Conservation (phyloP, 768 basidiomycete genomes). For the Guyanaporus albipodus region DNA sequence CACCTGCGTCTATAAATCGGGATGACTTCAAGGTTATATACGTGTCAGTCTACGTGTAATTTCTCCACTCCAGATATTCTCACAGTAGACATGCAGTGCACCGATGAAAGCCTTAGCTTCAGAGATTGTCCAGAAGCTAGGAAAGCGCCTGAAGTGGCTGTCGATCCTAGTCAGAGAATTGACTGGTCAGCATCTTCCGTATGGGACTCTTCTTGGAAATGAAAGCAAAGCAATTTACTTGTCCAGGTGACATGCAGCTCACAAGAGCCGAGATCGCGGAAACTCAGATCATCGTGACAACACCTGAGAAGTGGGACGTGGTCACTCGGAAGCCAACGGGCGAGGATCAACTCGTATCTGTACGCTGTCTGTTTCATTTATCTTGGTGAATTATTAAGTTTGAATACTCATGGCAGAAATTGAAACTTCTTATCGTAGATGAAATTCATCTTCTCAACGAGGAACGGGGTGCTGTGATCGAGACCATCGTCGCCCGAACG, state of each 20-base stretch:
- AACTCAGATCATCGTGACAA: slow-evolving; percentile 97
- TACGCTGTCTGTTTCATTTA: slow-evolving; percentile 34
- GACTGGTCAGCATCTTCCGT: slow-evolving; percentile 54
- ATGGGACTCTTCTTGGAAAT: no score
- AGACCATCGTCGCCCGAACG: slow-evolving; percentile 95
- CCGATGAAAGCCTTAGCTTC: slow-evolving; percentile 98
- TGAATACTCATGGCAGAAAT: slow-evolving; percentile 47
- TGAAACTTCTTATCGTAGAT: slow-evolving; percentile 94
- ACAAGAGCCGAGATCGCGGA: slow-evolving; percentile 89
- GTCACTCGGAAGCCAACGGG: slow-evolving; percentile 96
- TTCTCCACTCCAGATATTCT: not conserved
- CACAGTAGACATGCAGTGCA: slow-evolving; percentile 47
- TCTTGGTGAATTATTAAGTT: not conserved
- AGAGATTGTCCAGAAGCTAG: slow-evolving; percentile 90
- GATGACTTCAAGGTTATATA: slow-evolving; percentile 95
- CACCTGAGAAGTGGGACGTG: slow-evolving; percentile 99
- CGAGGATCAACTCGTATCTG: slow-evolving; percentile 94
- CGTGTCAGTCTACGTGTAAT: slow-evolving; percentile 51
- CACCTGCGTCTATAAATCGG: slow-evolving; percentile 53
- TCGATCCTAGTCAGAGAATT: slow-evolving; percentile 83
- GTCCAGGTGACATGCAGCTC: slow-evolving; percentile 88
- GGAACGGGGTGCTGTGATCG: slow-evolving; percentile 96
- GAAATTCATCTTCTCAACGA: slow-evolving; percentile 97
- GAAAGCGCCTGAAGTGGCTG: slow-evolving; percentile 88
- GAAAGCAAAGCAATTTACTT: not conserved